Conservation (phyloP, 2,329 filamentous ascomycete genomes). For the Geoglossum cookeanum region DNA sequence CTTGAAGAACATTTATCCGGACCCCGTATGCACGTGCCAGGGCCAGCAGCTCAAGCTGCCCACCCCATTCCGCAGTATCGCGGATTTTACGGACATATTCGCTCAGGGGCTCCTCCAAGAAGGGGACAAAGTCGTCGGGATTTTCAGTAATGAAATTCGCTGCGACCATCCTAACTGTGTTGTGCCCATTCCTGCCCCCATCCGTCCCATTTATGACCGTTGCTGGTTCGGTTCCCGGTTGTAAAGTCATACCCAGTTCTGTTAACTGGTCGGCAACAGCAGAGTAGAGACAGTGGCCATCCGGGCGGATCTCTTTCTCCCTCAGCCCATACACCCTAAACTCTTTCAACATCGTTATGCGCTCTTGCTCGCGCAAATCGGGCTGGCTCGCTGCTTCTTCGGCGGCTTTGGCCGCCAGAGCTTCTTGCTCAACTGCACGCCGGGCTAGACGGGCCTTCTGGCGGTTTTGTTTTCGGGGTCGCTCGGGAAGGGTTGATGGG, state of each 20-base stretch:
- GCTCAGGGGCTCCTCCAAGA: slow-evolving; percentile 63
- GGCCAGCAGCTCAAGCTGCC: slow-evolving; percentile 74
- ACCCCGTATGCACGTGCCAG: slow-evolving; percentile 64
- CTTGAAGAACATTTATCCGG: slow-evolving; percentile 67
- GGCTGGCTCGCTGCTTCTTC: slow-evolving; percentile 57
- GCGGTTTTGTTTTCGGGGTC: slow-evolving; percentile 54
- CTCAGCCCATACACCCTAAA: slow-evolving; percentile 44
- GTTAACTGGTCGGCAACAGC: slow-evolving; percentile 71
- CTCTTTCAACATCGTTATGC: slow-evolving; percentile 46
- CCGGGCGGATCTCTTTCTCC: slow-evolving; percentile 66
- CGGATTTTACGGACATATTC: slow-evolving; percentile 57
- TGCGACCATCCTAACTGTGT: slow-evolving; percentile 46
- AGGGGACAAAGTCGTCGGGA: slow-evolving; percentile 65
- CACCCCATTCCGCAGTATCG: slow-evolving; percentile 89
- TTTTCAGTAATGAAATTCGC: slow-evolving; percentile 60
- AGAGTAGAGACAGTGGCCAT: slow-evolving; percentile 90
- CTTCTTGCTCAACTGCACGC: slow-evolving; percentile 68
- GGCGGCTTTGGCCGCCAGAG: slow-evolving; percentile 45
- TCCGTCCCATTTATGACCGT: slow-evolving; percentile 9
- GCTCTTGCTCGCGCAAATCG: slow-evolving; percentile 52
- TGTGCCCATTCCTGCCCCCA: slow-evolving; percentile 30
- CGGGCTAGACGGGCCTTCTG: slow-evolving; percentile 83
- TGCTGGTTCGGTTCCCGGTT: slow-evolving; percentile 18
- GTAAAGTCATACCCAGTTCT: slow-evolving; percentile 18
- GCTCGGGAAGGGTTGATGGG: not conserved